Conservation (phyloP, 108 stramenopile genomes). For the Schizochytrium sp. region DNA sequence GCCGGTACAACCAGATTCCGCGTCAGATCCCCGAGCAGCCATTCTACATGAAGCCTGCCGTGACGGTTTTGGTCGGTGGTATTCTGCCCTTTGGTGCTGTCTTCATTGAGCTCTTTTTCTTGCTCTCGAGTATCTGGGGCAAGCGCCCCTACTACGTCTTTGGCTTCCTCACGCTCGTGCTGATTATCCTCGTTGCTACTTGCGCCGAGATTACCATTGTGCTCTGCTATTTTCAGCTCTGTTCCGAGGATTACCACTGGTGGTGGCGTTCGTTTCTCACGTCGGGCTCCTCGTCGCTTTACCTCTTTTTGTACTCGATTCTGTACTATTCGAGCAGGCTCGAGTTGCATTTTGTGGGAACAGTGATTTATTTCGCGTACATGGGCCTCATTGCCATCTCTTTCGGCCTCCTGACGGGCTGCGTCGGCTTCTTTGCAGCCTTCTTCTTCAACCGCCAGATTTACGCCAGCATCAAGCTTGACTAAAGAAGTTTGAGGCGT, state of each 20-base stretch:
- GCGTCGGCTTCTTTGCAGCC: slow-evolving; percentile 73
- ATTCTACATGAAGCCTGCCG: slow-evolving; percentile 64
- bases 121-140: slow-evolving; percentile 95
- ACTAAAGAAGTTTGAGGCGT: slow-evolving; percentile 32
- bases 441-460: slow-evolving; percentile 89
- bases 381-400: slow-evolving; percentile 81
- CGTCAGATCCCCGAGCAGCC: slow-evolving; percentile 74
- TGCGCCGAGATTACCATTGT: slow-evolving; percentile 94
- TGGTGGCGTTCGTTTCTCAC: slow-evolving; percentile 98
- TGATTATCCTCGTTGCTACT: slow-evolving; percentile 80
- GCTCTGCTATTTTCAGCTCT: slow-evolving; percentile 96
- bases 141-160: slow-evolving; percentile 98
- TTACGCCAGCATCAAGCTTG: slow-evolving; percentile 91
- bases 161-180: slow-evolving; percentile 89
- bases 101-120: slow-evolving; percentile 98
- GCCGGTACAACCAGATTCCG: slow-evolving; percentile 87
- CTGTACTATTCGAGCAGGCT: slow-evolving; percentile 86
- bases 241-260: slow-evolving; percentile 95
- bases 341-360: slow-evolving; percentile 75
- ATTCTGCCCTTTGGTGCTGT: slow-evolving; percentile 95
- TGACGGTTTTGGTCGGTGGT: slow-evolving; percentile 76
- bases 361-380: slow-evolving; percentile 96
- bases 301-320: slow-evolving; percentile 89
- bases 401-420: slow-evolving; percentile 87
- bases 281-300: slow-evolving; percentile 78